Conservation (phyloP, 805 yeast species). For the Starmerella tilneyi region DNA sequence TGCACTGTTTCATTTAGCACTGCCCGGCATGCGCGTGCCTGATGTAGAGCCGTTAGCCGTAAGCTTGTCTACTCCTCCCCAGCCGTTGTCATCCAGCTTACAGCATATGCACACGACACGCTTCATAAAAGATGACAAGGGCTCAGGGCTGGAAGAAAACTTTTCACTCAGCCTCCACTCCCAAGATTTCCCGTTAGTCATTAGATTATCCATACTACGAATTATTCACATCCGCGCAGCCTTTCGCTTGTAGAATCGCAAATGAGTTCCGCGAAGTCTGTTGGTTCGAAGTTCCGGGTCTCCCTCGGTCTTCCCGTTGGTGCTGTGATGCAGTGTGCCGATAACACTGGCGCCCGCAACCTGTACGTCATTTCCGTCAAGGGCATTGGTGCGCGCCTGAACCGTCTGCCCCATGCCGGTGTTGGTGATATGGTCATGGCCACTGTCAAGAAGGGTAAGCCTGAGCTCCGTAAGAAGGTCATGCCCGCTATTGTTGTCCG, state of each 20-base stretch:
- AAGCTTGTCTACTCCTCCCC: too few species aligned
- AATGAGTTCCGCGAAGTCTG: conserved; percentile 27
- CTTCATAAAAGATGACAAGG: too few species aligned
- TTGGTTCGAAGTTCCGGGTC: conserved; percentile 95
- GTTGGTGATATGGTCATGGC: conserved; percentile 82
- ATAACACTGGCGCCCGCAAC: conserved; percentile 99
- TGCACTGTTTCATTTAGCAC: too few species aligned
- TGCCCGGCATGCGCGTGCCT: too few species aligned
- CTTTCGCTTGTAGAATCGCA: conserved; percentile 12
- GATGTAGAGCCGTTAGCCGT: too few species aligned
- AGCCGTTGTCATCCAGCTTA: too few species aligned
- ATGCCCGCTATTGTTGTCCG: conserved; percentile 99
- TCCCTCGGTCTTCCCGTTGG: conserved; percentile 99
- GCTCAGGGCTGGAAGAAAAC: neutral
- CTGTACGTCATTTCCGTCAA: conserved; percentile 96
- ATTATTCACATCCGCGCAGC: conserved; percentile 10
- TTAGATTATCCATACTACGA: conserved; percentile 1
- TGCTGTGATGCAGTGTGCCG: conserved; percentile 99
- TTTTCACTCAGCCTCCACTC: conserved; percentile 7
- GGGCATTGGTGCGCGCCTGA: conserved; percentile 98
- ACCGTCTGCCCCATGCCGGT: conserved; percentile 99
- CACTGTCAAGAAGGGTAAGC: conserved; percentile 99
- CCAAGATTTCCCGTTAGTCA: conserved; percentile 2
- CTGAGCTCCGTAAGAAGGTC: conserved; percentile 99
- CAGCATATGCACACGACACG: too few species aligned